Evolutionary conservation across 2,329 filamentous ascomycete genomes (phyloP).

Genomic region (Thelonectria olida): DNA sequence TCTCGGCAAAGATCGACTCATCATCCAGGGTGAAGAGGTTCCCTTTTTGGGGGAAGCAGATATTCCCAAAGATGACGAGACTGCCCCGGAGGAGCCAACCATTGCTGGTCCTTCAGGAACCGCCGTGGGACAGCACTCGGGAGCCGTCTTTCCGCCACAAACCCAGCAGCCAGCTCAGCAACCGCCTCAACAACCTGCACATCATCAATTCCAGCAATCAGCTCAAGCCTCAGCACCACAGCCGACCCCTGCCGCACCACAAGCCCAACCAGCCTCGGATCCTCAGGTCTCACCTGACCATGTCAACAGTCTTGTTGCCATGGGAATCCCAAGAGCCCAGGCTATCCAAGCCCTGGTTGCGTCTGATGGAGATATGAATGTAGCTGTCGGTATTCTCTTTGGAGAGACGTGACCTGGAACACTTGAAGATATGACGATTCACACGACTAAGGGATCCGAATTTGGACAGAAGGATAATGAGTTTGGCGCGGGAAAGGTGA

Average conservation of each 20-base stretch:
- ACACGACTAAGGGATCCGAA: constrained; percentile 20
- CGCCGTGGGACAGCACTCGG: constrained; percentile 83
- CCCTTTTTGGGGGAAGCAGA: constrained; percentile 92
- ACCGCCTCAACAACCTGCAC: constrained; percentile 36
- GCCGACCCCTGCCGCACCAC: constrained; percentile 39
- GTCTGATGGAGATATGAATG: constrained; percentile 85
- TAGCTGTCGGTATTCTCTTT: constrained; percentile 84
- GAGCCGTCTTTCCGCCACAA: constrained; percentile 66
- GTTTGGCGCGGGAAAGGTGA: constrained; percentile 26
- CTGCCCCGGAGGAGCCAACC: constrained; percentile 81
- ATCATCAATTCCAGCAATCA: constrained; percentile 22
- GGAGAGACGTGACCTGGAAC: constrained; percentile 34
- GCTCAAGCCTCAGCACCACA: constrained; percentile 35
- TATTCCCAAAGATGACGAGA: constrained; percentile 87
- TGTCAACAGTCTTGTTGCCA: constrained; percentile 70
- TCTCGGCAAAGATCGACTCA: constrained; percentile 81
- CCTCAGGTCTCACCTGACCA: constrained; percentile 63
- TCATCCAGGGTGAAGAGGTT: constrained; percentile 89
- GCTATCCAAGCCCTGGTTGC: constrained; percentile 85
- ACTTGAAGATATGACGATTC: constrained; percentile 20
- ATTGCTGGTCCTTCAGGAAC: constrained; percentile 89
- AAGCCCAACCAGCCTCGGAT: constrained; percentile 38
- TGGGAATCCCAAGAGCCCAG: constrained; percentile 80
- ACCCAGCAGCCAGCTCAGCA: constrained; percentile 34
- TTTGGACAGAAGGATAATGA: constrained; percentile 7